A percentile compares a stretch with the other conserved stretches of the same genome.
Evolutionary conservation across 345 rosid species (phyloP).

Genomic region (Melastoma malabathricum): DNA sequence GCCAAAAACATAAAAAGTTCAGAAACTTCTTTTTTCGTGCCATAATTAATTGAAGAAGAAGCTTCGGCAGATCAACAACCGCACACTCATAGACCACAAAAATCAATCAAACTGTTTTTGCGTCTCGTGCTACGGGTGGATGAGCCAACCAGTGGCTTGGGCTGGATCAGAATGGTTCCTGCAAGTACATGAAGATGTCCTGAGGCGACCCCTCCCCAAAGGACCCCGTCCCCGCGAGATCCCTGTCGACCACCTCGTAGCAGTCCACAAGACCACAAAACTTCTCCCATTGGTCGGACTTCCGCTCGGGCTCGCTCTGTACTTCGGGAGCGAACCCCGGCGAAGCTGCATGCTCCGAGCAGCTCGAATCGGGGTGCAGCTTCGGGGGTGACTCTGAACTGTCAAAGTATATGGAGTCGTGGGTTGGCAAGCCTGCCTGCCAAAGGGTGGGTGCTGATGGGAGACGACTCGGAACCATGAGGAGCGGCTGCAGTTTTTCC

Average conservation of each 20-base stretch:
- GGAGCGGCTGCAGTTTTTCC: conserved; percentile 31
- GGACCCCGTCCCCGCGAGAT: conserved; percentile 18
- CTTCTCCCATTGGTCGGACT: conserved; percentile 22
- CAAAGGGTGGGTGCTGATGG: conserved; percentile 6
- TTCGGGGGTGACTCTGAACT: conserved; percentile 73
- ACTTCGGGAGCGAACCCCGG: conserved; percentile 86
- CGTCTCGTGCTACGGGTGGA: conserved; percentile 36
- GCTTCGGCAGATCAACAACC: not conserved
- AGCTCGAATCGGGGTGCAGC: conserved; percentile 65
- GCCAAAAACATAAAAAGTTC: no score
- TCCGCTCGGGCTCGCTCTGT: conserved; percentile 71
- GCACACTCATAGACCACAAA: conserved; percentile 44
- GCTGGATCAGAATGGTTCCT: conserved; percentile 30
- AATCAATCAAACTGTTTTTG: not conserved
- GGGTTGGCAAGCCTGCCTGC: conserved; percentile 4
- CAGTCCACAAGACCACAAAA: conserved; percentile 21
- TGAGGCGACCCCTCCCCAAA: conserved; percentile 16
- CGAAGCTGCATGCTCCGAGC: conserved; percentile 72
- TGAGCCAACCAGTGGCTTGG: not conserved
- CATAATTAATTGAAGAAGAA: no score
- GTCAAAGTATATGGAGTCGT: conserved; percentile 40
- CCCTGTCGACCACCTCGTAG: conserved; percentile 47
- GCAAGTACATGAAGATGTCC: conserved; percentile 60
- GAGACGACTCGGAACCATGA: conserved; percentile 8
- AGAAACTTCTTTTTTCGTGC: no score